Percentiles rank a stretch among this genome's conserved stretches.
phyloP scores from a whole-genome alignment of 2,329 filamentous ascomycete species.

The Daldinia sp. region DNA sequence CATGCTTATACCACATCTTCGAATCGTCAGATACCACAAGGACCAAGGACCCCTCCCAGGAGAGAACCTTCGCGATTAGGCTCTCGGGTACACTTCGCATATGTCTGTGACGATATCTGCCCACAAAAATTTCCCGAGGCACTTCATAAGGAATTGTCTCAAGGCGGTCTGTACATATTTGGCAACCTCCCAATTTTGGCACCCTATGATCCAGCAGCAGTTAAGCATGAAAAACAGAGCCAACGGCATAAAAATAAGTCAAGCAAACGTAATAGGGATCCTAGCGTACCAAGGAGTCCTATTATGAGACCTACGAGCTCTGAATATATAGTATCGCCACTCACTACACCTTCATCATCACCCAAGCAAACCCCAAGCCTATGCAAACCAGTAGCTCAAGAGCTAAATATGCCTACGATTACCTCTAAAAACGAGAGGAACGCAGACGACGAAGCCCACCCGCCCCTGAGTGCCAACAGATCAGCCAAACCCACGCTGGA shows the following conservation, averaged over 20 bases:
- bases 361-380: background rate
- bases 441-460: background rate
- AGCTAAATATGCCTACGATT: background rate
- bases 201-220: background rate
- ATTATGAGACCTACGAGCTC: background rate
- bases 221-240: background rate
- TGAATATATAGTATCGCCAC: background rate
- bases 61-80: no score
- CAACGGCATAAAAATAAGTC: background rate
- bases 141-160: background rate
- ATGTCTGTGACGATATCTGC: background rate
- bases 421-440: background rate
- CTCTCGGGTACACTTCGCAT: slow-evolving; percentile 1
- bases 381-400: background rate
- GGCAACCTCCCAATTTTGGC: background rate
- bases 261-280: background rate
- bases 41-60: background rate
- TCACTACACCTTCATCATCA: background rate
- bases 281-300: background rate
- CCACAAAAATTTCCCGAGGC: background rate
- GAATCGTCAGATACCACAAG: background rate
- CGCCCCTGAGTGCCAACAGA: no score
- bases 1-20: background rate
- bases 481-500: no score
- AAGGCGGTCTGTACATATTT: slow-evolving; percentile 4